A percentile compares a stretch with the other conserved stretches of the same genome.
Conservation (phyloP, 2,329 filamentous ascomycete species). For the Calonectria montana region DNA sequence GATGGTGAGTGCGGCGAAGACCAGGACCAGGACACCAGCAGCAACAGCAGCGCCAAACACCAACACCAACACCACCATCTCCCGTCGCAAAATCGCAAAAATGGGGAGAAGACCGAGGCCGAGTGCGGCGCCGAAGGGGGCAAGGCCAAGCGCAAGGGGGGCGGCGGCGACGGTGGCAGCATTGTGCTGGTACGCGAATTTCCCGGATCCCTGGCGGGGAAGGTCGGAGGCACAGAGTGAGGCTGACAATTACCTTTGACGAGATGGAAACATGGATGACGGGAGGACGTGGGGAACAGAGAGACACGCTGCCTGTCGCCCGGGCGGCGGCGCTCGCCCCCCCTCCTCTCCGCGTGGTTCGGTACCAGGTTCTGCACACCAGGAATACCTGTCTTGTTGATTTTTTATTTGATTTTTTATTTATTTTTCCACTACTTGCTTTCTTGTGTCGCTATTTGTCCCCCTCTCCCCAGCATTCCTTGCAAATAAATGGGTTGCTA, state of each 20-base stretch:
- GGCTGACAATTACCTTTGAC: slow-evolving; percentile 18
- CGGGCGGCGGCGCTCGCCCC: neutral
- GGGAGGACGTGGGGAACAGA: neutral
- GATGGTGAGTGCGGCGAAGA: slow-evolving; percentile 50
- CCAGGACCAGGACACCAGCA: neutral
- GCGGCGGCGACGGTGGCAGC: slow-evolving; percentile 48
- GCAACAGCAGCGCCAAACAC: neutral
- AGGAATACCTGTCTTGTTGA: neutral
- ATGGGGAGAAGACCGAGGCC: slow-evolving; percentile 5
- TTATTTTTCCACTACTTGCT: neutral
- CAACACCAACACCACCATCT: neutral
- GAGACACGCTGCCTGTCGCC: neutral
- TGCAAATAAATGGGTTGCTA: neutral
- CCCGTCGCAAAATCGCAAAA: neutral
- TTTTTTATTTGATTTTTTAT: neutral
- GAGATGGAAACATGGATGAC: slow-evolving; percentile 15
- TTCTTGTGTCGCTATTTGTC: neutral
- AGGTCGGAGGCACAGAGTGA: slow-evolving; percentile 25
- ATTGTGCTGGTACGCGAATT: slow-evolving; percentile 38
- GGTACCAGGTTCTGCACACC: neutral
- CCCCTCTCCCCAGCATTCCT: neutral
- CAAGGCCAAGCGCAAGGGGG: slow-evolving; percentile 3
- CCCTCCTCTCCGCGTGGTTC: neutral
- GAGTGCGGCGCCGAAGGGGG: neutral
- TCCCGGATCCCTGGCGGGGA: slow-evolving; percentile 27